Base-by-base conservation (phyloP, 257 asterid species). In the Nicotiana undulata region DNA sequence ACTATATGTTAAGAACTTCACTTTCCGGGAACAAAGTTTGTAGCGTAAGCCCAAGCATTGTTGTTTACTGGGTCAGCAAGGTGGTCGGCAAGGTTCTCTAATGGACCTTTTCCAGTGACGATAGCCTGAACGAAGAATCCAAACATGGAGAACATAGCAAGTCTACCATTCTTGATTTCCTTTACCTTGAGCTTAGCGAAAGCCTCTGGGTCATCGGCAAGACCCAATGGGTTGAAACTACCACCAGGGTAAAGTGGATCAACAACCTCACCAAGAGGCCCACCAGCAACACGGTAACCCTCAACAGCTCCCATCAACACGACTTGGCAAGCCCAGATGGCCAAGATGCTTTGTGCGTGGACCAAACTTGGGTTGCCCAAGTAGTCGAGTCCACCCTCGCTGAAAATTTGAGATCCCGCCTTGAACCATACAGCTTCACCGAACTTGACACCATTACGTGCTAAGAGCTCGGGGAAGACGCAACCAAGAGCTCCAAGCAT, bases 161-260 rank as follows among this genome's bases (percentile, higher is more conserved):
- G 90, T 28, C 92, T 87, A 0, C 92, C 90, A 15, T 89, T 89
- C 88, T 89, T 89, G 80, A 89, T 76, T 72, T 89, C 92, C 82
- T 89, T 89, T 15, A 89, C 92, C 85, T 89, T 89, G 18, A 89
- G 82, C 78, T 89, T 90, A 1, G 92, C 92, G 51, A 89, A 89
- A 9, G 92, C 89, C 18, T 89, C 90, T 0, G 92, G 90, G 82
- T 87, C 90, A 9, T 89, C 92, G 13, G 92, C 90, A 4, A 88
- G 90, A 3, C 91, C 91, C 79, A 88, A 82, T 0, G 91, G 91
- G 86, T 88, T 89, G 75, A 88, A 88, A 86, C 91, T 88, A 3
- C 91, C 91, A 8, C 91, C 91, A 0, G 91, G 89, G 82, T 88
- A 88, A 3, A 88, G 40, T 40, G 91, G 91, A 87, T 88, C 89